phyloP scores from a whole-genome alignment of 164 flowering plant genomes.

The Vitis rotundifolia region DNA sequence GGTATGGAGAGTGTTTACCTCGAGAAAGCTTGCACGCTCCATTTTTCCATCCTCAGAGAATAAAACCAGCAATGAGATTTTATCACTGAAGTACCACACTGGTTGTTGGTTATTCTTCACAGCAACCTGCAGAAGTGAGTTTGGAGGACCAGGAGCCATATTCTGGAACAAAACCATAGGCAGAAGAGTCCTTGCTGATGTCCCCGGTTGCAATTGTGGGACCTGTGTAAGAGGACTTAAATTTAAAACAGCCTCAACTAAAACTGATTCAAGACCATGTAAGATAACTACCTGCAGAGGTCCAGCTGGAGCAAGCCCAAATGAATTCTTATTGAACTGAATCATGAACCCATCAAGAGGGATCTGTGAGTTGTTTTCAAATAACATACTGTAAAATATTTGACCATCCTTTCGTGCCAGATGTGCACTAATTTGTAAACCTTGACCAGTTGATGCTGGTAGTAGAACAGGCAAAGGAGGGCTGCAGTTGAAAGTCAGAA shows the following conservation, averaged over 20 bases:
- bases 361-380: slow-evolving; percentile 80
- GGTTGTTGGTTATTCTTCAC: slow-evolving; percentile 97
- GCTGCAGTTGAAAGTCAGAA: slow-evolving; percentile 43
- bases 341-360: slow-evolving; percentile 97
- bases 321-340: slow-evolving; percentile 94
- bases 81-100: slow-evolving; percentile 97
- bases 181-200: slow-evolving; percentile 73
- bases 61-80: slow-evolving; percentile 55
- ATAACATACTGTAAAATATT: slow-evolving; percentile 79
- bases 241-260: neutral
- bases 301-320: slow-evolving; percentile 94
- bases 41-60: slow-evolving; percentile 92
- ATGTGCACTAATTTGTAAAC: slow-evolving; percentile 90
- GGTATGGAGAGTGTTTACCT: slow-evolving; percentile 46
- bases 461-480: slow-evolving; percentile 84
- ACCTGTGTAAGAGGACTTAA: slow-evolving; percentile 45
- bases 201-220: slow-evolving; percentile 83
- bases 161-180: slow-evolving; percentile 91
- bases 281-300: slow-evolving; percentile 67
- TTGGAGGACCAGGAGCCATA: slow-evolving; percentile 82
- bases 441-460: slow-evolving; percentile 84
- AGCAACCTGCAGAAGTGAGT: slow-evolving; percentile 86
- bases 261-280: neutral
- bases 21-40: slow-evolving; percentile 88
- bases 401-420: slow-evolving; percentile 77